Base-by-base conservation (phyloP, 2,329 filamentous ascomycete species). In the Pyrenochaeta sp. region DNA sequence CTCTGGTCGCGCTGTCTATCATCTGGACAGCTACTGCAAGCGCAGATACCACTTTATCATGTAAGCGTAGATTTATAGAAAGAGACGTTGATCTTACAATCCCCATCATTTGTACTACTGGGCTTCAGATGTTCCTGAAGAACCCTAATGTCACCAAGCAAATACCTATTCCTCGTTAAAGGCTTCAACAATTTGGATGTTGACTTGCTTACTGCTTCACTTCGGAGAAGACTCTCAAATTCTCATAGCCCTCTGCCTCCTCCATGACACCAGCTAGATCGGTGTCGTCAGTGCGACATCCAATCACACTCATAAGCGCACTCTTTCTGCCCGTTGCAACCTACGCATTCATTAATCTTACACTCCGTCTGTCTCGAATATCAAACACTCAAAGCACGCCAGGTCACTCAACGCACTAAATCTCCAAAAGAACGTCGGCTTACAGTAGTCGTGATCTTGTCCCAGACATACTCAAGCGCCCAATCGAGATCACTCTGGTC, bases 391-490 rank as follows among this genome's bases (percentile, higher is more conserved):
- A 23, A 27, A 43, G 3, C 32, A 31, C 7, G 6, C 4, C 10
- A 20, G 31, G 27, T 43, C 23, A 42, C 33, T 30, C 27, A 51
- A 62, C 53, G 58, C 57, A 61, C 58, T 56, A 64, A 51, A 49
- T 64, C 56, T 32, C 54, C 49, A 56, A 63, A 62, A 39, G 62
- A 68, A 56, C 54, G 56, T 58, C 58, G 74, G 74, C 83, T 77
- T 75, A 92, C 89, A 3, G 88, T 91, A 7, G 85, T 86, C 4
- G 88, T 89, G 62, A 96, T 90, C 73, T 91, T 95, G 81, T 98
- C 94, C 93, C 94, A 99, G 44, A 98, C 85, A 77, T 97, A 99
- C 58, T 87, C 86, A 86, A 98, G 88, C 42, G 87, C 86, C 87
- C 89, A 99, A 56, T 97, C 91, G 15, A 99, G 84, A 73, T 98